Evolutionary conservation across 179 eudicot species (phyloP).

Genomic region (Camellia oleifera): DNA sequence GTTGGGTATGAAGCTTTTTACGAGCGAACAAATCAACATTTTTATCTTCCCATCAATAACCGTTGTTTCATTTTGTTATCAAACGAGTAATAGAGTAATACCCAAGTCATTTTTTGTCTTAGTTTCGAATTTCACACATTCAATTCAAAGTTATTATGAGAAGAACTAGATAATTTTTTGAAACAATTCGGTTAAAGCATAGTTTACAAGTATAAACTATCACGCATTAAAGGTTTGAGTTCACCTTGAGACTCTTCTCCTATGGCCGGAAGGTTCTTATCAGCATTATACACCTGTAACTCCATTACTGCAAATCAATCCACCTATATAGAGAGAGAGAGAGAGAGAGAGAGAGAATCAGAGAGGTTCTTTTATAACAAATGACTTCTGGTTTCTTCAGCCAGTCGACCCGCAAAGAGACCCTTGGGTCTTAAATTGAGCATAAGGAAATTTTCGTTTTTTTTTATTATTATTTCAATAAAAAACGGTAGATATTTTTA

Average conservation of each 20-base stretch:
- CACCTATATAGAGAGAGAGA: neutral
- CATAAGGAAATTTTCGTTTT: too few species aligned
- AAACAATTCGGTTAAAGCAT: neutral
- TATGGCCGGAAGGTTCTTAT: neutral
- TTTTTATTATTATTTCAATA: too few species aligned
- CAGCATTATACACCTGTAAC: neutral
- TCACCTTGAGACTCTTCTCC: constrained; percentile 16
- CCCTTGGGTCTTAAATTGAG: too few species aligned
- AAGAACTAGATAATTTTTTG: neutral
- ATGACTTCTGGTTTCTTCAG: too few species aligned
- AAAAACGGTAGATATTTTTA: too few species aligned
- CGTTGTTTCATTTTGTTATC: neutral
- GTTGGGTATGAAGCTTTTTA: neutral
- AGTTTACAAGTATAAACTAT: neutral
- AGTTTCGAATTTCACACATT: neutral
- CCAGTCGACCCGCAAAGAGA: too few species aligned
- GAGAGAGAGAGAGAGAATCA: neutral
- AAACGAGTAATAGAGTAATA: neutral
- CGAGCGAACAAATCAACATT: neutral
- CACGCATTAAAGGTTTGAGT: neutral
- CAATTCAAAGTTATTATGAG: neutral
- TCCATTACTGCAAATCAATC: constrained; percentile 8
- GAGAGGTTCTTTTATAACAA: neutral
- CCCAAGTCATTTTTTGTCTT: neutral
- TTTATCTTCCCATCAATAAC: neutral